phyloP scores from a whole-genome alignment of 2,329 filamentous ascomycete genomes.

The Keithomyces neogunnii region DNA sequence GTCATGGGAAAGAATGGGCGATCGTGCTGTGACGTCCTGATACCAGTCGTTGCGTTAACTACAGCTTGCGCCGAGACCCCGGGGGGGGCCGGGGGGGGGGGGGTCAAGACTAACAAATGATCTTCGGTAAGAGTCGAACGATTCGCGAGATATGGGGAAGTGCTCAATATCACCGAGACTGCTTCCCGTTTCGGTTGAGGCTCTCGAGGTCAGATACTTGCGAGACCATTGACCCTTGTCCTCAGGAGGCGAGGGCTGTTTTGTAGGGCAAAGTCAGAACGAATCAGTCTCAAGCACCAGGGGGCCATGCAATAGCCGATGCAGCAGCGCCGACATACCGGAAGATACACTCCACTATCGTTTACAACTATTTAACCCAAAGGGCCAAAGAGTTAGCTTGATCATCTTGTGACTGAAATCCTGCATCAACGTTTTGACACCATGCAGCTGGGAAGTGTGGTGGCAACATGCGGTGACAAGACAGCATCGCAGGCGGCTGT shows the following conservation, averaged over 20 bases:
- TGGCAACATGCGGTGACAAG: not conserved
- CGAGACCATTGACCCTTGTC: slow-evolving; percentile 72
- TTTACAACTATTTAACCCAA: slow-evolving; percentile 64
- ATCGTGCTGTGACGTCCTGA: slow-evolving; percentile 84
- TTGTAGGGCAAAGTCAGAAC: not conserved
- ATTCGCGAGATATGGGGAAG: slow-evolving; percentile 92
- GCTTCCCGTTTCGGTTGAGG: slow-evolving; percentile 47
- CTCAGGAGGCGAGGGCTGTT: slow-evolving; percentile 77
- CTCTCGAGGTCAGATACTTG: slow-evolving; percentile 41
- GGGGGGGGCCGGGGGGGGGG: not conserved
- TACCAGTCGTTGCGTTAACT: slow-evolving; percentile 11
- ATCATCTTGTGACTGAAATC: slow-evolving; percentile 15
- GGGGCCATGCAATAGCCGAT: not conserved
- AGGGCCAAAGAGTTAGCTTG: not conserved
- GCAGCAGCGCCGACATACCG: slow-evolving; percentile 45
- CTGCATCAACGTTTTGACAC: too few species aligned
- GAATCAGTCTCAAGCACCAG: slow-evolving; percentile 6
- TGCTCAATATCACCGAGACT: slow-evolving; percentile 78
- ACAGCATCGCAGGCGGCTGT: not conserved
- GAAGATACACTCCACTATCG: slow-evolving; percentile 89
- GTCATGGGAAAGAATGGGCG: slow-evolving; percentile 58
- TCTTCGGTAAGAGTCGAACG: slow-evolving; percentile 91
- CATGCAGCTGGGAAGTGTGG: not conserved
- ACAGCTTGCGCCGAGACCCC: not conserved
- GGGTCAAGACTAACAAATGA: slow-evolving; percentile 65